Conservation (phyloP, 805 yeast genomes). For the Pichia eremophila region DNA sequence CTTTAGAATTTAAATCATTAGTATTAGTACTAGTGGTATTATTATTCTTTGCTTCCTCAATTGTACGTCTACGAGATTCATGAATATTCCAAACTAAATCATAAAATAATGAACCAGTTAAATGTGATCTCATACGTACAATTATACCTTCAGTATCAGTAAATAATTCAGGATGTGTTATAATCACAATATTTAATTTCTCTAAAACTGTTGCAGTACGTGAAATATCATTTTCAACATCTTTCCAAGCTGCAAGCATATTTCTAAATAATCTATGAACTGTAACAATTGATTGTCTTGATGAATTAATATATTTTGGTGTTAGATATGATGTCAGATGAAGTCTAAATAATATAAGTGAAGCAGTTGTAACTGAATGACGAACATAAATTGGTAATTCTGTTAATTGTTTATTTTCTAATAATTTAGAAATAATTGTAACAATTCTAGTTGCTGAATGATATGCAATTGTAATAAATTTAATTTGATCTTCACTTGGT, state of each 20-base stretch:
- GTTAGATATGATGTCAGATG: slow-evolving; percentile 69
- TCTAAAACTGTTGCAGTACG: slow-evolving; percentile 88
- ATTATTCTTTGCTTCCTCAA: slow-evolving; percentile 30
- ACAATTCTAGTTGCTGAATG: slow-evolving; percentile 72
- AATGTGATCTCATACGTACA: slow-evolving; percentile 81
- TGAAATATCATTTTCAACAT: slow-evolving; percentile 81
- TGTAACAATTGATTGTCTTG: slow-evolving; percentile 88
- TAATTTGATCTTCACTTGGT: slow-evolving; percentile 77
- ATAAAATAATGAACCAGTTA: slow-evolving; percentile 83
- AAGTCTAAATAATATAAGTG: slow-evolving; percentile 67
- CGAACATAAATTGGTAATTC: slow-evolving; percentile 83
- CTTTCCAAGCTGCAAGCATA: slow-evolving; percentile 85
- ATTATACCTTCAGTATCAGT: slow-evolving; percentile 56
- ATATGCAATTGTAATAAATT: slow-evolving; percentile 75
- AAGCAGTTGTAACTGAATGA: slow-evolving; percentile 77
- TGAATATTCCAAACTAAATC: slow-evolving; percentile 92
- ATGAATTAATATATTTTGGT: slow-evolving; percentile 73
- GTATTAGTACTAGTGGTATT: background rate
- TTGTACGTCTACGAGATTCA: slow-evolving; percentile 74
- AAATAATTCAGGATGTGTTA: slow-evolving; percentile 79
- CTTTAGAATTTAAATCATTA: slow-evolving; percentile 5
- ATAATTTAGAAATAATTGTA: slow-evolving; percentile 63
- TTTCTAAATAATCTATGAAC: slow-evolving; percentile 83
- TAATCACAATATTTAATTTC: slow-evolving; percentile 75
- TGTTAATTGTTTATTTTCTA: slow-evolving; percentile 59